Percentiles rank a stretch among this genome's conserved stretches.
Evolutionary conservation across 352 stramenopile species (phyloP).

Genomic region (Globisporangium spinosum): DNA sequence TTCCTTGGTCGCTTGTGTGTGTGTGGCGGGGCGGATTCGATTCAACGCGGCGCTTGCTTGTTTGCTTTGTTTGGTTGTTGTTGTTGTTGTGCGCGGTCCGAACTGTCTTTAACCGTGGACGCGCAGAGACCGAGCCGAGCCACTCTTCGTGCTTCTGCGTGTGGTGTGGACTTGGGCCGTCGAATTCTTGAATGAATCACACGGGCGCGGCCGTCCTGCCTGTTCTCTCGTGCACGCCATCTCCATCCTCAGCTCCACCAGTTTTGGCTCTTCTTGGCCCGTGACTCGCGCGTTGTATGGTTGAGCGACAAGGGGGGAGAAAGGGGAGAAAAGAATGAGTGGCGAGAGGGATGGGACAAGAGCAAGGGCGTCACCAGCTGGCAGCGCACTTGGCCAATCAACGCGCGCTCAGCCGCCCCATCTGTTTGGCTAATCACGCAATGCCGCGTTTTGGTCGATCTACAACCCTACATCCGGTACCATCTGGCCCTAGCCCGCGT

Average conservation of each 20-base stretch:
- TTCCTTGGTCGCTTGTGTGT: background rate
- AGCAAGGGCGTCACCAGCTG: conserved; percentile 6
- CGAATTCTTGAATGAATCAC: conserved; percentile 16
- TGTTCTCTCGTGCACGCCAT: conserved; percentile 16
- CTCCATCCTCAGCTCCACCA: conserved; percentile 7
- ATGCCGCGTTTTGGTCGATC: conserved; percentile 6
- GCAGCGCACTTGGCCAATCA: conserved; percentile 2
- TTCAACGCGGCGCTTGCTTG: background rate
- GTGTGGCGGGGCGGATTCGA: conserved; percentile 6
- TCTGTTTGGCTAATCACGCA: conserved; percentile 15
- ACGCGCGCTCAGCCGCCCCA: background rate
- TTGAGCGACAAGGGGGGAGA: background rate
- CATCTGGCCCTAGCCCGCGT: background rate
- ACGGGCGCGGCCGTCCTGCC: background rate
- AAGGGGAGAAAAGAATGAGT: conserved; percentile 13
- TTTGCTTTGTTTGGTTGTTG: background rate
- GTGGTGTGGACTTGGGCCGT: conserved; percentile 13
- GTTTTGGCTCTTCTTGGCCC: conserved; percentile 1
- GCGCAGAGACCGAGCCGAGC: conserved; percentile 15
- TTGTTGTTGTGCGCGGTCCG: background rate
- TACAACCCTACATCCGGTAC: conserved; percentile 11
- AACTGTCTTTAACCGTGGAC: conserved; percentile 17
- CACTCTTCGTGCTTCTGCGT: conserved; percentile 8
- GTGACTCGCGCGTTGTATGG: conserved; percentile 7
- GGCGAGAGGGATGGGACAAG: conserved; percentile 14